These are phyloP conservation scores for Wickerhamiella alocasiicola DNA, from an alignment of 805 yeast species.

Conservation along the genomic window DNA sequence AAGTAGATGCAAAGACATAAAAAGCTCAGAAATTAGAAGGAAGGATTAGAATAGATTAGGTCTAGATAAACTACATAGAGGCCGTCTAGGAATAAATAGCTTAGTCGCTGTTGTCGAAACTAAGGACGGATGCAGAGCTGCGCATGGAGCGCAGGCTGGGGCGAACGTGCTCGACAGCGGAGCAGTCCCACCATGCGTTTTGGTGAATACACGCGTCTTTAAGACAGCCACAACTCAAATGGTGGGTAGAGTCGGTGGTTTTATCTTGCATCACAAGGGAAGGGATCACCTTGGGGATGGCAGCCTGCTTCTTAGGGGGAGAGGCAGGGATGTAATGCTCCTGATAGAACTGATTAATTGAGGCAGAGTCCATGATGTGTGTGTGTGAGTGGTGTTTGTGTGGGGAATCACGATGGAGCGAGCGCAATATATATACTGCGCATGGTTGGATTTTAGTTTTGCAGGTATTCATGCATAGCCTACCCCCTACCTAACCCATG, in stretches of 20 bases:
- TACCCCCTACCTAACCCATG: conserved; percentile 9
- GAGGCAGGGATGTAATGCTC: conserved; percentile 39
- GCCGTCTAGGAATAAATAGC: conserved; percentile 4
- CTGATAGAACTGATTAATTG: conserved; percentile 30
- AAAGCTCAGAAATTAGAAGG: no score
- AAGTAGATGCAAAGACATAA: no score
- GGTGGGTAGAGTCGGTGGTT: conserved; percentile 39
- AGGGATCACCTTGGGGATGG: conserved; percentile 42
- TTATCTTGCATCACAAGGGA: conserved; percentile 46
- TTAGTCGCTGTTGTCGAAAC: conserved; percentile 12
- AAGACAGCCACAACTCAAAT: conserved; percentile 32
- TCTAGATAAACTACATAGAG: no score
- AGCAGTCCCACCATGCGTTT: conserved; percentile 29
- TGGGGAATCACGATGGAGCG: neutral
- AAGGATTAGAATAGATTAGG: no score
- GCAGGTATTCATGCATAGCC: conserved; percentile 4
- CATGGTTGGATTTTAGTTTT: conserved; percentile 5
- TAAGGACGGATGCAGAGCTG: conserved; percentile 17
- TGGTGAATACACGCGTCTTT: conserved; percentile 31
- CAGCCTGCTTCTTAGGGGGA: conserved; percentile 17
- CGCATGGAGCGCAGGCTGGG: conserved; percentile 19
- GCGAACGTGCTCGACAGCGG: conserved; percentile 18
- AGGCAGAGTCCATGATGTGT: conserved; percentile 33
- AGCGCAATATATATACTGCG: neutral
- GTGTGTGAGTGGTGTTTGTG: conserved; percentile 1